Evolutionary conservation across 2,329 filamentous ascomycete species (phyloP), one percentile per base, ranked within the genome.

Genomic region (Calonectria honghensis): DNA sequence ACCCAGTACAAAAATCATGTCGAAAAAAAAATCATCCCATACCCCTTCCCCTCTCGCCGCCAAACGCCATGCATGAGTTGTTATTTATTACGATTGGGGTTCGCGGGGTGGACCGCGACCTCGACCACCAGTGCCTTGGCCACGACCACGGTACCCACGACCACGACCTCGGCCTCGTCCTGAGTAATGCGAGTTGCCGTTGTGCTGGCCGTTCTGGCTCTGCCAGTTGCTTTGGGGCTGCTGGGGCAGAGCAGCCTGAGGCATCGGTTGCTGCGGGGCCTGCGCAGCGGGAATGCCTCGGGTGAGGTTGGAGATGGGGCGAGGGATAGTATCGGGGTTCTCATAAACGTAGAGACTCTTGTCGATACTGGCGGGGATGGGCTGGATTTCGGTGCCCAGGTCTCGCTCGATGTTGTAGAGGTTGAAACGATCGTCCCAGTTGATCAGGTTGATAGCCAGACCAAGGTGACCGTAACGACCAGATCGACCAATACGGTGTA

Each of bases 281-380:
- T 82, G 82, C 29, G 59, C 81, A 77, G 57, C 74, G 73, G 81
- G 76, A 41, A 81, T 75, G 74, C 80, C 76, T 73, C 80, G 77
- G 77, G 83, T 76, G 75, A 90, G 86, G 77, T 88, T 91, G 61
- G 90, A 90, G 77, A 91, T 88, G 14, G 97, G 97, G 41, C 96
- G 93, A 66, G 97, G 97, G 81, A 99, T 98, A 73, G 91, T 96
- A 82, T 99, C 96, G 0, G 97, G 97, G 76, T 96, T 95, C 77
- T 99, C 97, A 85, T 99, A 99, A 67, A 99, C 97, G 84, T 99
- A 99, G 48, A 99, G 92, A 77, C 94, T 97, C 91, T 98, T 98
- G 89, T 99, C 97, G 78, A 99, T 99, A 79, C 92, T 94, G 68
- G 93, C 91, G 24, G 97, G 97, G 81, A 99, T 99, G n/a, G 97